A percentile compares a stretch with the other conserved stretches of the same genome.
Evolutionary conservation across 805 yeast species (phyloP).

Genomic region (Martiniozyma abietophila): DNA sequence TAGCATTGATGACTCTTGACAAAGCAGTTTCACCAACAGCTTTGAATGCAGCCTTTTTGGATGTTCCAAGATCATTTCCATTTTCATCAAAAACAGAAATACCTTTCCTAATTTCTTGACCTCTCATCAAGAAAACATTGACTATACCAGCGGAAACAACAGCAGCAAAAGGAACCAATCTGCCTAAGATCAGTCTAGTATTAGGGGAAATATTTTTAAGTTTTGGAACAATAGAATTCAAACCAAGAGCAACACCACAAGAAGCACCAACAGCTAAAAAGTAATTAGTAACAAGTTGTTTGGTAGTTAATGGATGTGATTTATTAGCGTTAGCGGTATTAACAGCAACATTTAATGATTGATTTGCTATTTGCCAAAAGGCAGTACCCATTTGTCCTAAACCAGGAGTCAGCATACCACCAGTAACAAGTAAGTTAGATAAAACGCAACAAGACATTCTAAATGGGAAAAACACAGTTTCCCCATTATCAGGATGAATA

Average conservation of each 20-base stretch:
- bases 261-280: constrained; percentile 87
- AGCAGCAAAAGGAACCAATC: constrained; percentile 97
- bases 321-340: constrained; percentile 95
- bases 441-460: constrained; percentile 95
- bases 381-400: constrained; percentile 83
- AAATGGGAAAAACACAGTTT: constrained; percentile 85
- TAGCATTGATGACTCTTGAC: constrained; percentile 89
- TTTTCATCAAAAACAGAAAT: constrained; percentile 58
- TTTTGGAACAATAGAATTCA: constrained; percentile 84
- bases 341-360: constrained; percentile 92
- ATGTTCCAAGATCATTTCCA: constrained; percentile 59
- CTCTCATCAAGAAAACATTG: constrained; percentile 93
- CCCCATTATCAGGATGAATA: constrained; percentile 94
- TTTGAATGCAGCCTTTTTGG: constrained; percentile 76
- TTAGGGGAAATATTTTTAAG: constrained; percentile 60
- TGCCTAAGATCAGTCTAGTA: constrained; percentile 63
- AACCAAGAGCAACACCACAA: constrained; percentile 90
- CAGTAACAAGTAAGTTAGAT: constrained; percentile 89
- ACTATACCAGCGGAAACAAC: constrained; percentile 96
- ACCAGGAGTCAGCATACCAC: constrained; percentile 96
- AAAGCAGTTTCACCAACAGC: constrained; percentile 98
- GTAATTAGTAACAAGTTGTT: constrained; percentile 72
- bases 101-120: constrained; percentile 85
- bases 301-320: constrained; percentile 77
- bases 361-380: constrained; percentile 98